Conservation (phyloP, 768 basidiomycete genomes). For the Rhodotorula babjevae region DNA sequence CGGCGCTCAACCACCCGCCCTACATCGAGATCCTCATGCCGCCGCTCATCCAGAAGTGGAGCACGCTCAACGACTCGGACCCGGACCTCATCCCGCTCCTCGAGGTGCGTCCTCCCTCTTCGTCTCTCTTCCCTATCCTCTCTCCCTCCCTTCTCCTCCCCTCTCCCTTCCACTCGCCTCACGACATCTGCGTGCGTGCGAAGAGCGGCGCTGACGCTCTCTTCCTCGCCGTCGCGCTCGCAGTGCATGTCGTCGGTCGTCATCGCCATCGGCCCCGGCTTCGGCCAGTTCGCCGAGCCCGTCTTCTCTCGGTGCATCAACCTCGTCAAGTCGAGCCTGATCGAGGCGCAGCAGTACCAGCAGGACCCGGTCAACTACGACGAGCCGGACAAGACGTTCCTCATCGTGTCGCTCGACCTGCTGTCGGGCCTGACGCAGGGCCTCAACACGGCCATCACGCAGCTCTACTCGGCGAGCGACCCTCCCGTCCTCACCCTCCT, state of each 20-base stretch:
- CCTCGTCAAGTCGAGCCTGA: constrained; percentile 74
- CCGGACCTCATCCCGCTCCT: constrained; percentile 88
- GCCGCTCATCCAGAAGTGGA: constrained; percentile 81
- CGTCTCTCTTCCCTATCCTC: not conserved
- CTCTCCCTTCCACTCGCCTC: not conserved
- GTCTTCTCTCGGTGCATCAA: constrained; percentile 86
- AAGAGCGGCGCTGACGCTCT: too few relatives aligned
- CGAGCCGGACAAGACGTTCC: constrained; percentile 93
- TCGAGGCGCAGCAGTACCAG: constrained; percentile 80
- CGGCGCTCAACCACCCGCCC: constrained; percentile 73
- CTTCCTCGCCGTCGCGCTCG: too few relatives aligned
- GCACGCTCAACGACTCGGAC: constrained; percentile 82
- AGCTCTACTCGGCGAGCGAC: constrained; percentile 62
- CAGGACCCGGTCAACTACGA: constrained; percentile 69
- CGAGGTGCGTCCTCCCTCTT: constrained; percentile 58
- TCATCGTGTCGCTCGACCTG: constrained; percentile 95
- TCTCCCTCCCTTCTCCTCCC: not conserved
- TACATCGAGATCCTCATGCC: constrained; percentile 97
- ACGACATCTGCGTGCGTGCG: too few relatives aligned
- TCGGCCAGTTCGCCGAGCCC: constrained; percentile 79
- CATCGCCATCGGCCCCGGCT: constrained; percentile 86
- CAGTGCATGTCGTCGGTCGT: constrained; percentile 97
- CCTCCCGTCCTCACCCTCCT: constrained; percentile 77
- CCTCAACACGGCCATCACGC: constrained; percentile 70
- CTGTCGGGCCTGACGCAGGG: constrained; percentile 94